Evolutionary conservation across 176 grass and related monocot species (phyloP).

Genomic region (Pontederia paniculata): DNA sequence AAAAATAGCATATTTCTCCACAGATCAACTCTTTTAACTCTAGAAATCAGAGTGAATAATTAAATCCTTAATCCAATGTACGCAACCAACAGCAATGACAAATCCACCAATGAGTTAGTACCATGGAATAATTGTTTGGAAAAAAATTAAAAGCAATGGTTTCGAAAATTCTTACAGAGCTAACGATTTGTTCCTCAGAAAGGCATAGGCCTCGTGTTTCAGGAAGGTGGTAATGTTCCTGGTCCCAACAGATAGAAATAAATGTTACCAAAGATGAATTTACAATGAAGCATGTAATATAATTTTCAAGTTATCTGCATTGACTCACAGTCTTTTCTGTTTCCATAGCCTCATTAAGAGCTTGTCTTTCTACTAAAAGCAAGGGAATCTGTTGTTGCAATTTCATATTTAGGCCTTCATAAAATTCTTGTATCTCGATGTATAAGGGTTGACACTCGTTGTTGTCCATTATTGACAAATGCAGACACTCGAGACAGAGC

Average conservation of each 20-base stretch:
- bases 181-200: slow-evolving; percentile 78
- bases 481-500: slow-evolving; percentile 69
- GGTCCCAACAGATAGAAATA: slow-evolving; percentile 13
- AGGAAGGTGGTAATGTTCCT: slow-evolving; percentile 50
- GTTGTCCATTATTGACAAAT: slow-evolving; percentile 69
- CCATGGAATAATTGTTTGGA: too few relatives aligned
- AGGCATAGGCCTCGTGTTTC: slow-evolving; percentile 85
- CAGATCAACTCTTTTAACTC: too few relatives aligned
- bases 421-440: slow-evolving; percentile 80
- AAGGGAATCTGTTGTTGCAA: slow-evolving; percentile 60
- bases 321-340: slow-evolving; percentile 61
- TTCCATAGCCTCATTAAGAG: slow-evolving; percentile 79
- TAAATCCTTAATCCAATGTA: too few relatives aligned
- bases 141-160: not conserved
- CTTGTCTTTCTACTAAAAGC: slow-evolving; percentile 68
- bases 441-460: slow-evolving; percentile 71
- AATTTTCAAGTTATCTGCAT: slow-evolving; percentile 8
- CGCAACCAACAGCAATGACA: too few relatives aligned
- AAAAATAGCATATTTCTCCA: too few relatives aligned
- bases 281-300: not conserved
- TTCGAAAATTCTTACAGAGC: slow-evolving; percentile 37
- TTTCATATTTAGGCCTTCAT: slow-evolving; percentile 89
- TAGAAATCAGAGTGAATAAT: too few relatives aligned
- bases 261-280: slow-evolving; percentile 1
- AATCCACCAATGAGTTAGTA: too few relatives aligned